Base-by-base conservation (phyloP, 192 early-diverging fungal genomes). In the Coemansia sp. region DNA sequence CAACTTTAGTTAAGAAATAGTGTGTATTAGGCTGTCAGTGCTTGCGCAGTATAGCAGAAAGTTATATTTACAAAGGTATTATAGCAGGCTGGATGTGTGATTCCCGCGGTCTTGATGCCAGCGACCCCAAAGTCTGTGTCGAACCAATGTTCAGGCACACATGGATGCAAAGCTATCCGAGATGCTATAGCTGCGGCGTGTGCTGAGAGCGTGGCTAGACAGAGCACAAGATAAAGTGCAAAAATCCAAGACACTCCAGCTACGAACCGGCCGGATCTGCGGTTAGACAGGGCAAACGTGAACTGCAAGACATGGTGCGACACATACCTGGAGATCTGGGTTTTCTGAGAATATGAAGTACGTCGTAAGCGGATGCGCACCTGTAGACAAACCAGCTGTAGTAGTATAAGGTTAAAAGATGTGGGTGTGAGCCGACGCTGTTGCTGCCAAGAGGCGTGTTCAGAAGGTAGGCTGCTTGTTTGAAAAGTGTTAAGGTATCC, bases 121-220 rank as follows among this genome's bases (percentile, higher is more conserved):
- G n/a, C n/a, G 48, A 10, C 26, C 50, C 18, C 39, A 7, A 26
- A n/a, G 35, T 19, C 10, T 35, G 22, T 17, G 36, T 31, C 31
- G 32, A 51, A 18, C 13, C 48, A 13, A 33, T 19, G 48, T 35
- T 15, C 42, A 34, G 33, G 63, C 63, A 65, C 63, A 53, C 63
- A 29, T 65, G 63, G 15, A 48, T 65, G 63, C 56, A 41, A 48
- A 32, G 65, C 65, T 48, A 60, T 59, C 57, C 65, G 46, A 60
- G 65, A 60, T 33, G 19, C 22, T 43, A 15, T 15, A 21, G 43
- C 39, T 26, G n/a, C 11, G 19, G 18, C 14, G 9, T 27, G 22
- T 47, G 40, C 39, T 49, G 50, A 33, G 31, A 60, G 57, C 56
- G 57, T 39, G 65, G 65, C 41, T 45, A 38, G 52, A 18, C 65